Conservation (phyloP, 805 yeast species). For the Lachancea sp. region DNA sequence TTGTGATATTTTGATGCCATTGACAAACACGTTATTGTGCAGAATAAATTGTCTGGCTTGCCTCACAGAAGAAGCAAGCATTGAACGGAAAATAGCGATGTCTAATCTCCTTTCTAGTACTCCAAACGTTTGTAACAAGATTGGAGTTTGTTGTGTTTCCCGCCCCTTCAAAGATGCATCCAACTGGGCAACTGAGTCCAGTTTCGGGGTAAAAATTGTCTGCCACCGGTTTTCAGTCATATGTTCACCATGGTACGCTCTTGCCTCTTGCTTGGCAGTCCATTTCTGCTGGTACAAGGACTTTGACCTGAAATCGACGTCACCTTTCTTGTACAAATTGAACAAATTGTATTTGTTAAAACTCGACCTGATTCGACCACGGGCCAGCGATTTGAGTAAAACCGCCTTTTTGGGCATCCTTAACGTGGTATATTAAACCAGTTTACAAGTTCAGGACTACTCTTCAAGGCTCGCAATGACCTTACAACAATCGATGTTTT, state of each 20-base stretch:
- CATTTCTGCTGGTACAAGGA: conserved; percentile 90
- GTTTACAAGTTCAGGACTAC: not conserved
- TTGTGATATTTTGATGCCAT: conserved; percentile 70
- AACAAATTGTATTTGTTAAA: conserved; percentile 89
- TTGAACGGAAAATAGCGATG: conserved; percentile 80
- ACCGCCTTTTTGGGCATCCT: conserved; percentile 59
- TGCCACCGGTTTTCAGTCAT: conserved; percentile 80
- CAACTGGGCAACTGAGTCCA: conserved; percentile 82
- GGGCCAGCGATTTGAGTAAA: conserved; percentile 49
- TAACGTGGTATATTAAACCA: not conserved
- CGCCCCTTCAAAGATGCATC: conserved; percentile 68
- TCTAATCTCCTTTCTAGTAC: conserved; percentile 84
- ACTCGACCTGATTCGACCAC: conserved; percentile 78
- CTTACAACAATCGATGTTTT: not conserved
- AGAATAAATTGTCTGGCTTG: conserved; percentile 88
- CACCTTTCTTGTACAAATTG: conserved; percentile 73
- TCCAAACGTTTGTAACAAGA: conserved; percentile 82
- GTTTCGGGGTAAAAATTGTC: conserved; percentile 54
- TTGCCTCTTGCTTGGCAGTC: conserved; percentile 82
- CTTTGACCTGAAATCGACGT: conserved; percentile 46
- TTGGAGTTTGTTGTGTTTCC: conserved; percentile 60
- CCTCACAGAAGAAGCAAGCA: conserved; percentile 89
- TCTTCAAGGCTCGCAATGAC: not conserved
- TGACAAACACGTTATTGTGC: conserved; percentile 76
- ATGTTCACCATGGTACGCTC: conserved; percentile 95